phyloP scores from a whole-genome alignment of 2,329 filamentous ascomycete genomes.

The Aspergillus candidus region DNA sequence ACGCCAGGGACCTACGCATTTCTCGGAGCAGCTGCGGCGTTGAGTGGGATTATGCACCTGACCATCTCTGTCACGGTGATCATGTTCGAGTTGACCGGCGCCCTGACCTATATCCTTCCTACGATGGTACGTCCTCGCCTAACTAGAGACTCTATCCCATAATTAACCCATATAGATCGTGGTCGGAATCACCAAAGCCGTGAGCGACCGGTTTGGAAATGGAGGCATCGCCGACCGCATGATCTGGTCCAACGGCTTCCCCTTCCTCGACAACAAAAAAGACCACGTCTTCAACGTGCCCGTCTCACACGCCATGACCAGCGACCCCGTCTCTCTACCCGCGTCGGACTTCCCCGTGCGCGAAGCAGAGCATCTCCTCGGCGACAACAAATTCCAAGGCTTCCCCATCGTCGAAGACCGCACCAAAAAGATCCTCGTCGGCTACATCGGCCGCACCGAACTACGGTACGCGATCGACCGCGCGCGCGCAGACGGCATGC shows the following conservation, averaged over 20 bases:
- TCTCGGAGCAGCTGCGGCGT: slow-evolving; percentile 79
- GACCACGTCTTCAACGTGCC: slow-evolving; percentile 95
- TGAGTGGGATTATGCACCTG: slow-evolving; percentile 97
- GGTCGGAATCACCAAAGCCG: slow-evolving; percentile 90
- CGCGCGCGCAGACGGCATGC: slow-evolving; percentile 60
- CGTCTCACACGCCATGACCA: slow-evolving; percentile 84
- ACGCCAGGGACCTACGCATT: slow-evolving; percentile 97
- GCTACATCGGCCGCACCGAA: slow-evolving; percentile 90
- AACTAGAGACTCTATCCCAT: not conserved
- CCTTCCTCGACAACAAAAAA: slow-evolving; percentile 94
- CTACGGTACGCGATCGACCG: slow-evolving; percentile 84
- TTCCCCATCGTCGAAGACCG: slow-evolving; percentile 83
- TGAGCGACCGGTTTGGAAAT: slow-evolving; percentile 85
- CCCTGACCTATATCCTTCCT: slow-evolving; percentile 89
- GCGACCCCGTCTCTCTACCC: slow-evolving; percentile 66
- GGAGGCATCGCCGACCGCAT: slow-evolving; percentile 95
- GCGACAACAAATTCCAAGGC: slow-evolving; percentile 77
- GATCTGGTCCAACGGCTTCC: slow-evolving; percentile 98
- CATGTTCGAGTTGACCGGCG: slow-evolving; percentile 98
- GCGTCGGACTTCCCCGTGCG: slow-evolving; percentile 66
- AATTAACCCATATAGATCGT: slow-evolving; percentile 57
- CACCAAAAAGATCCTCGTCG: slow-evolving; percentile 65
- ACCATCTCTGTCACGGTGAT: slow-evolving; percentile 96
- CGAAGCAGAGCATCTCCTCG: slow-evolving; percentile 70
- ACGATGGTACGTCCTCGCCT: slow-evolving; percentile 62